Evolutionary conservation across 164 flowering plant species (phyloP), one percentile per base, ranked within the genome.

Genomic region (Liriodendron chinense): DNA sequence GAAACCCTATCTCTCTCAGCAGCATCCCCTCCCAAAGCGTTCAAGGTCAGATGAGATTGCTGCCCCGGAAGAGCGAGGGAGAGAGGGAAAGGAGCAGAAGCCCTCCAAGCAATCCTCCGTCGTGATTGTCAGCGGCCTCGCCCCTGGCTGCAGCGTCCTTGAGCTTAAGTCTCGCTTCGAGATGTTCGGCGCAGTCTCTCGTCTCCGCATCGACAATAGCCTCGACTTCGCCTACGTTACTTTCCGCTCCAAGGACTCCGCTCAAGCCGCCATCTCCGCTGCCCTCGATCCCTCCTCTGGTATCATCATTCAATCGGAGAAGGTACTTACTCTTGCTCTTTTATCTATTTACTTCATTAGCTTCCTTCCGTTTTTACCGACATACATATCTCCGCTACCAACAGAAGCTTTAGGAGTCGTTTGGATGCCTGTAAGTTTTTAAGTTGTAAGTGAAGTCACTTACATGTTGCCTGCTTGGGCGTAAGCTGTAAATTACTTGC

Each of bases 81-180:
- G 20, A 20, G 18, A 23, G n/a, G 47, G 4, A 23, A 59, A 47
- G 8, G 74, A 78, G 43, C 28, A 69, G 1, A 9, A 73, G 62
- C 64, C 74, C 57, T 21, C 82, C n/a, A 64, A 25, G 63, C 70
- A 50, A 22, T 34, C 65, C 70, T 50, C 79, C 1, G 82, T 87
- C 9, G 83, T 95, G 59, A 75, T 91, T 4, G 89, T 91, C 1
- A 83, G 78, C 61, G 93, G 90, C 9, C 85, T 95, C 13, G 72
- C 89, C 13, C 64, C 76, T 0, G 82, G 74, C 28, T 88, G 91
- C 85, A 90, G 94, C 1, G 91, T 93, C 56, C 88, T 93, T 28
- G 94, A 93, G 80, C 82, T 92, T 57, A 93, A 93, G 70, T 87
- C 97, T 22, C 85, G 96, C 66, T 89, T 95, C 80, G 90, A 90